Evolutionary conservation across 768 basidiomycete species (phyloP).

Genomic region (Rhizopogon vinicolor): DNA sequence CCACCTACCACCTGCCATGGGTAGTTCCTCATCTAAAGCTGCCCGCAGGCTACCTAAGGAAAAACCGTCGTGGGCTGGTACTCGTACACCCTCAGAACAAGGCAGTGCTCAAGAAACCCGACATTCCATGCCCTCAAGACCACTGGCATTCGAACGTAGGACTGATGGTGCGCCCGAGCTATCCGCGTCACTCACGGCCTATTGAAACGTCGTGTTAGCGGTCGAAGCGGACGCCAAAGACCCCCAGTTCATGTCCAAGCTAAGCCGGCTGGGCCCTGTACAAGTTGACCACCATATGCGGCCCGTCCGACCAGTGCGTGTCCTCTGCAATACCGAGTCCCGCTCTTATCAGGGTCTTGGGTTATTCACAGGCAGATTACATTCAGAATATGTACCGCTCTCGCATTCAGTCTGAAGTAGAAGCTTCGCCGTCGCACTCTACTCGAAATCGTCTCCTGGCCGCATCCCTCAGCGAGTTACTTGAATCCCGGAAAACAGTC

Average conservation of each 20-base stretch:
- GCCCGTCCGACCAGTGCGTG: constrained; percentile 39
- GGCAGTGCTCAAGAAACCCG: constrained; percentile 3
- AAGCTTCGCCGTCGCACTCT: constrained; percentile 38
- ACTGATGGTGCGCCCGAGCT: constrained; percentile 36
- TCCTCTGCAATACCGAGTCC: too few relatives aligned
- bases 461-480: constrained; percentile 45
- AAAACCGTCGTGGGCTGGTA: constrained; percentile 45
- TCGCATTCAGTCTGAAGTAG: constrained; percentile 49
- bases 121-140: constrained; percentile 14
- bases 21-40: constrained; percentile 56
- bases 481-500: constrained; percentile 58
- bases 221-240: constrained; percentile 66
- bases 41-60: constrained; percentile 51
- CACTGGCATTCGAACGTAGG: constrained; percentile 47
- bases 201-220: constrained; percentile 29
- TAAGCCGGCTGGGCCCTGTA: constrained; percentile 63
- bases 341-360: neutral
- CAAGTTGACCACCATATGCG: constrained; percentile 63
- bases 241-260: constrained; percentile 64
- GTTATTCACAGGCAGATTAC: constrained; percentile 19
- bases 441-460: constrained; percentile 54
- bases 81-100: constrained; percentile 28
- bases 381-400: constrained; percentile 47
- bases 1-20: constrained; percentile 38
- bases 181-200: neutral